These are phyloP conservation scores for Artomyces pyxidatus DNA, from an alignment of 768 basidiomycete species.

Conservation along the genomic window DNA sequence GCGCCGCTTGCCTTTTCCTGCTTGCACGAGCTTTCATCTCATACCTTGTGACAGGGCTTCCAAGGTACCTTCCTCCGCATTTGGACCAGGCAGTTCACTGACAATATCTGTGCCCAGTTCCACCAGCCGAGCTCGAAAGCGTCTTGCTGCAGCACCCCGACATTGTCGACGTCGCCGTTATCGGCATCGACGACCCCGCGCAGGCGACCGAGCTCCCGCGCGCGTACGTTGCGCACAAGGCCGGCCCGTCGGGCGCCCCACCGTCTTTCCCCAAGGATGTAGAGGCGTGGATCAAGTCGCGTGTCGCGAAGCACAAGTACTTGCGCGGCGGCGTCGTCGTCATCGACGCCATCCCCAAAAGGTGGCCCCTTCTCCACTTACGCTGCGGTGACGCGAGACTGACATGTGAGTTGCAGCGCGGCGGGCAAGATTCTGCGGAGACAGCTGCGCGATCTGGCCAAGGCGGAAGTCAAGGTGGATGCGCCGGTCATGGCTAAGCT, in stretches of 20 bases:
- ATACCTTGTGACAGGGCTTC: slow-evolving; percentile 48
- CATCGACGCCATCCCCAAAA: slow-evolving; percentile 61
- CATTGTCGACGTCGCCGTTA: slow-evolving; percentile 74
- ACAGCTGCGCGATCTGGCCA: slow-evolving; percentile 62
- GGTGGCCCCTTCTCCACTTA: too few species aligned
- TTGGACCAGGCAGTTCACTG: not conserved
- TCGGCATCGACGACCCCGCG: slow-evolving; percentile 57
- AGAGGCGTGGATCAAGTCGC: slow-evolving; percentile 55
- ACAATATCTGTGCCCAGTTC: slow-evolving; percentile 40
- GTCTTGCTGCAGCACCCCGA: slow-evolving; percentile 67
- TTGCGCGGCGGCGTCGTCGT: slow-evolving; percentile 67
- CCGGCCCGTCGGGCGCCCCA: slow-evolving; percentile 29
- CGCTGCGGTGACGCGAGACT: too few species aligned
- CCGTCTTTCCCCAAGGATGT: slow-evolving; percentile 42
- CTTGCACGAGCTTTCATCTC: not conserved
- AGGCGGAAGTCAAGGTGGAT: slow-evolving; percentile 32
- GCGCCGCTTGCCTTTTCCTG: not conserved
- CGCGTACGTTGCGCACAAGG: slow-evolving; percentile 52
- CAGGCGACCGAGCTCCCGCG: slow-evolving; percentile 80
- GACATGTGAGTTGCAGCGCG: too few species aligned
- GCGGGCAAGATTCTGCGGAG: slow-evolving; percentile 84
- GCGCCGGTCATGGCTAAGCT: slow-evolving; percentile 6
- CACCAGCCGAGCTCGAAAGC: slow-evolving; percentile 81
- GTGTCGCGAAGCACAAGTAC: slow-evolving; percentile 69
- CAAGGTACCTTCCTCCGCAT: slow-evolving; percentile 41